phyloP scores from a whole-genome alignment of 805 yeast genomes.

The Ogataea polymorpha region DNA sequence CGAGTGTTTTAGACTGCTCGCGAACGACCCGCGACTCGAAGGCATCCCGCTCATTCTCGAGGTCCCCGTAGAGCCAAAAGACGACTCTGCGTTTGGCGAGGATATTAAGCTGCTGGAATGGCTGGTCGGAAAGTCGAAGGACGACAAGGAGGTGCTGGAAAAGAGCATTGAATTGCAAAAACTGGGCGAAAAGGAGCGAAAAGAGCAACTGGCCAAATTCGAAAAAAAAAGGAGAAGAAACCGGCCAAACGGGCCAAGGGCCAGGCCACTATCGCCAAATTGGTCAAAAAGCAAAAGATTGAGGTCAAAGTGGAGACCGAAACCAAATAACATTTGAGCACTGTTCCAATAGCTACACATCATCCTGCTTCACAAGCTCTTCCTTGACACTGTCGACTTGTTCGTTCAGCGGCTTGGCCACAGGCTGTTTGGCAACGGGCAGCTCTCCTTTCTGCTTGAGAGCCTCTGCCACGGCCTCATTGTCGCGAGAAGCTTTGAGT shows the following conservation, averaged over 20 bases:
- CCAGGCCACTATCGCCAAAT: conserved; percentile 21
- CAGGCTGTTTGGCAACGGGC: conserved; percentile 26
- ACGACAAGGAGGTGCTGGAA: conserved; percentile 52
- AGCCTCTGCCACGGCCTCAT: conserved; percentile 24
- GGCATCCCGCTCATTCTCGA: conserved; percentile 81
- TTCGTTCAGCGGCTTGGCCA: conserved; percentile 28
- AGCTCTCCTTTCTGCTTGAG: conserved; percentile 22
- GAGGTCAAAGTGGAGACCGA: conserved; percentile 9
- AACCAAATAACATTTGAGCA: not conserved
- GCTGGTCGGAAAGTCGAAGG: conserved; percentile 56
- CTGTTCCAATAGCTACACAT: not conserved
- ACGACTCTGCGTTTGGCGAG: conserved; percentile 66
- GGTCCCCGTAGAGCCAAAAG: conserved; percentile 67
- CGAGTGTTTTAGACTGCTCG: conserved; percentile 75
- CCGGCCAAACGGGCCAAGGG: conserved; percentile 29
- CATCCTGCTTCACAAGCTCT: conserved; percentile 3
- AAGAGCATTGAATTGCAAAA: conserved; percentile 49
- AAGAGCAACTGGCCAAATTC: conserved; percentile 62
- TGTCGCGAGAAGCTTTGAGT: conserved; percentile 17
- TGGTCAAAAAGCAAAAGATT: conserved; percentile 24
- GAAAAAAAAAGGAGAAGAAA: conserved; percentile 60
- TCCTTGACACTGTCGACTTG: conserved; percentile 22
- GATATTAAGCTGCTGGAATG: conserved; percentile 83
- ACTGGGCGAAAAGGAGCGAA: conserved; percentile 66
- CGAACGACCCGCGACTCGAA: conserved; percentile 61